Conservation (phyloP, 768 basidiomycete species). For the Clavaria fumosa region DNA sequence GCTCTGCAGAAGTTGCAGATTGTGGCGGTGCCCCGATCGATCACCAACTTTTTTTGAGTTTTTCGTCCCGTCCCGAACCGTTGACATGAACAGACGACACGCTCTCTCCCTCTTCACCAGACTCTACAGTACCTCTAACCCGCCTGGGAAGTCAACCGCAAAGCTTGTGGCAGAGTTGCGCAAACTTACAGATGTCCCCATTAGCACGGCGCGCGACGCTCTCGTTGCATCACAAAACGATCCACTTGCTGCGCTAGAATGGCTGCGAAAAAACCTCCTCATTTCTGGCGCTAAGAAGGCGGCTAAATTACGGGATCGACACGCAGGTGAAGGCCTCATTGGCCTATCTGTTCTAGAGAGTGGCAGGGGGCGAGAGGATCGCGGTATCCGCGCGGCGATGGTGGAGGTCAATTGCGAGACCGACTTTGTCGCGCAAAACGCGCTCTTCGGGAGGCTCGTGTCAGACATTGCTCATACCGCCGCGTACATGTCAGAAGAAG, state of each 20-base stretch:
- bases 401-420: constrained; percentile 94
- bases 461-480: constrained; percentile 72
- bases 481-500: constrained; percentile 51
- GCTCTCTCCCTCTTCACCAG: too few relatives aligned
- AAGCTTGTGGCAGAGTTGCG: constrained; percentile 78
- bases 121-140: too few relatives aligned
- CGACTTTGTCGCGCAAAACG: constrained; percentile 85
- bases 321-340: constrained; percentile 66
- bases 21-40: too few relatives aligned
- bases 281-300: constrained; percentile 64
- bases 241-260: constrained; percentile 55
- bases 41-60: constrained; percentile 5
- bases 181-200: constrained; percentile 65
- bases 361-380: constrained; percentile 29
- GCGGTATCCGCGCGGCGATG: constrained; percentile 61
- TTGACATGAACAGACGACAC: too few relatives aligned
- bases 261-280: constrained; percentile 65
- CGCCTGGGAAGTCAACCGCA: constrained; percentile 23
- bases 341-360: constrained; percentile 59
- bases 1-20: too few relatives aligned
- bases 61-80: too few relatives aligned
- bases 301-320: constrained; percentile 66
- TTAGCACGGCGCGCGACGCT: constrained; percentile 81
- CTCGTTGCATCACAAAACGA: constrained; percentile 62
- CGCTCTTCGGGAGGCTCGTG: constrained; percentile 63